phyloP scores from a whole-genome alignment of 2,329 filamentous ascomycete species.

The Gyromitra esculenta region DNA sequence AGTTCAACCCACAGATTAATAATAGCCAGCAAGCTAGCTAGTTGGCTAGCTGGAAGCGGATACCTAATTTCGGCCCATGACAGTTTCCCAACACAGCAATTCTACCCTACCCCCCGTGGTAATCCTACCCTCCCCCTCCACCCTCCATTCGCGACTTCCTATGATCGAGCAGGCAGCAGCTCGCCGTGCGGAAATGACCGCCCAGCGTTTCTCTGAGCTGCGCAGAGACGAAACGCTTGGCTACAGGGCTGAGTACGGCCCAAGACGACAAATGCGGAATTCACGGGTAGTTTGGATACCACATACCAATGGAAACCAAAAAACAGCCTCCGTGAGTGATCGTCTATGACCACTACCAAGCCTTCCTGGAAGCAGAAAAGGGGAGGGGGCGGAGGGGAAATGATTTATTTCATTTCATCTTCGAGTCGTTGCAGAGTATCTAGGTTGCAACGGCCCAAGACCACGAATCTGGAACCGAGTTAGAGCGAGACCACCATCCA shows the following conservation, averaged over 20 bases:
- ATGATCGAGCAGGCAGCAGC: too few relatives aligned
- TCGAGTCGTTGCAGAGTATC: background rate
- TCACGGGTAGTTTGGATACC: background rate
- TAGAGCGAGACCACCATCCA: too few relatives aligned
- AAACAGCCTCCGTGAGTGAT: background rate
- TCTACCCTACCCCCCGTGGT: background rate
- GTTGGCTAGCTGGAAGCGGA: too few relatives aligned
- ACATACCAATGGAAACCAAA: background rate
- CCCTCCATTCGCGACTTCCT: too few relatives aligned
- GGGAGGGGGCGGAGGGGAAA: background rate
- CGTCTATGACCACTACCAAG: background rate
- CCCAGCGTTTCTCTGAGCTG: background rate
- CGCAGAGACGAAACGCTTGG: conserved; percentile 7
- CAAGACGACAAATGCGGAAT: conserved; percentile 10
- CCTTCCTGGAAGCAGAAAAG: background rate
- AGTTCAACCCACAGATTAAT: too few relatives aligned
- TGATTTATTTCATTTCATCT: background rate
- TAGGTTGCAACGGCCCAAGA: conserved; percentile 2
- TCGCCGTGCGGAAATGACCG: conserved; percentile 5
- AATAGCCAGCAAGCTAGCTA: too few relatives aligned
- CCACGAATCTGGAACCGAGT: conserved; percentile 15
- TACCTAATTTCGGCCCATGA: too few relatives aligned
- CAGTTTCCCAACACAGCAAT: background rate
- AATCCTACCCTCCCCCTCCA: background rate
- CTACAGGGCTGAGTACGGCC: conserved; percentile 5